These are phyloP conservation scores for Helicostylum pulchrum DNA, from an alignment of 192 early-diverging fungal genomes.

Conservation along the genomic window DNA sequence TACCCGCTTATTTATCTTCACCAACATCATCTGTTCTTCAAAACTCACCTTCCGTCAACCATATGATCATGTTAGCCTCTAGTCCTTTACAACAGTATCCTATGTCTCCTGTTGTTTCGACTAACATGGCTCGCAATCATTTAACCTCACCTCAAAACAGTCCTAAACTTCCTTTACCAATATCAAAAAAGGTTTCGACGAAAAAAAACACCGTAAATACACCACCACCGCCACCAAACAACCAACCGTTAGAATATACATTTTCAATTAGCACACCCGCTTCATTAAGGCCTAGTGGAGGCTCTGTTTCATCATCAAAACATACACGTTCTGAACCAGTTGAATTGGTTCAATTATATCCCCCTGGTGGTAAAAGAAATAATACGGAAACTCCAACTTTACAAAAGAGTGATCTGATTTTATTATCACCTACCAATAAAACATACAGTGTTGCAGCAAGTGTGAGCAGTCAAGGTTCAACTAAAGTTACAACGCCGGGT, in stretches of 20 bases:
- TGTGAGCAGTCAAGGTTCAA: too few relatives aligned
- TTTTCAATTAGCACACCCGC: slow-evolving; percentile 28
- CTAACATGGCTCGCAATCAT: too few relatives aligned
- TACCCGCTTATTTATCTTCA: slow-evolving; percentile 4
- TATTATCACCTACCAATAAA: not conserved
- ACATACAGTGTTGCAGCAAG: not conserved
- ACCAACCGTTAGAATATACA: slow-evolving; percentile 21
- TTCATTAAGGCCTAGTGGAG: slow-evolving; percentile 9
- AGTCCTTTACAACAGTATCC: not conserved
- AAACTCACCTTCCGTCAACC: not conserved
- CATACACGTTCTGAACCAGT: slow-evolving; percentile 4
- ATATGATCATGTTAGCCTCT: not conserved
- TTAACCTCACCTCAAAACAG: not conserved
- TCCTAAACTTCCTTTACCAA: not conserved
- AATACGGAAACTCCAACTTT: not conserved
- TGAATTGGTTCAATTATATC: slow-evolving; percentile 17
- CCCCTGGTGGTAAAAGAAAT: not conserved
- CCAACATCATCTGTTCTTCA: too few relatives aligned
- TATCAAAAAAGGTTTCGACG: not conserved
- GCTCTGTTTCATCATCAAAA: not conserved
- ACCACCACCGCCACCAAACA: not conserved
- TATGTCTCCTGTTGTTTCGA: too few relatives aligned
- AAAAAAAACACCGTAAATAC: too few relatives aligned
- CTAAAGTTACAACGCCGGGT: too few relatives aligned
- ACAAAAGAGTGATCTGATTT: not conserved